Base-by-base conservation (phyloP, 495 filamentous ascomycete species). In the Penicillium mononematosum region DNA sequence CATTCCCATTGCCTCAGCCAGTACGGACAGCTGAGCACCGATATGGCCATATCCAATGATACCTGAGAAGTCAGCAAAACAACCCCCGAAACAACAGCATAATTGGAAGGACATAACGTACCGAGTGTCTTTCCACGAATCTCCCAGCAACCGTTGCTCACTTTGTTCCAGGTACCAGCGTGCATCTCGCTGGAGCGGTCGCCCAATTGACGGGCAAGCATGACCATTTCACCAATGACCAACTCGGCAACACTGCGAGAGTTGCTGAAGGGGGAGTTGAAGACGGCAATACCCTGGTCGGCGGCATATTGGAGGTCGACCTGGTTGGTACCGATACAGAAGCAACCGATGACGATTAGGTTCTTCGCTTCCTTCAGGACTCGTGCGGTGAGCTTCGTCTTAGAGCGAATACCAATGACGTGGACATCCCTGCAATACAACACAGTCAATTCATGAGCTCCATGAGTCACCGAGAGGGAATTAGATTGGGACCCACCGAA, bases 321-420 rank as follows among this genome's bases (percentile, higher is more conserved):
- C 69, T 98, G 95, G 79, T 98, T 97, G 51, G 95, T 99, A 47
- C 95, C 95, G 58, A 98, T 99, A 71, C 95, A 99, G 82, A 99
- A 99, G 75, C 95, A 98, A 43, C 95, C 95, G 58, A 98, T 86
- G 45, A 96, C 94, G 56, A 97, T 88, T 31, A 99, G 84, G 67
- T 96, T 93, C 76, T 91, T 92, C 39, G 94, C 94, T 70, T 96
- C 87, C 52, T 82, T 82, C 53, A 99, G 76, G 34, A 99, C 90
- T 59, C 86, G 87, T 50, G 87, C 88, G 12, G 86, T 91, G 59
- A 99, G 83, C 75, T 92, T 96, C 19, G 95, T 99, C 78, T 99
- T 98, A 27, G 95, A 98, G 58, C 95, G 89, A 60, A 98, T 97
- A 58, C 95, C 95, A 69, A 99, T 94, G 65, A 96, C 95, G 67